Conservation (phyloP, 192 early-diverging fungal species). For the Rhizoclosmatium sp. region DNA sequence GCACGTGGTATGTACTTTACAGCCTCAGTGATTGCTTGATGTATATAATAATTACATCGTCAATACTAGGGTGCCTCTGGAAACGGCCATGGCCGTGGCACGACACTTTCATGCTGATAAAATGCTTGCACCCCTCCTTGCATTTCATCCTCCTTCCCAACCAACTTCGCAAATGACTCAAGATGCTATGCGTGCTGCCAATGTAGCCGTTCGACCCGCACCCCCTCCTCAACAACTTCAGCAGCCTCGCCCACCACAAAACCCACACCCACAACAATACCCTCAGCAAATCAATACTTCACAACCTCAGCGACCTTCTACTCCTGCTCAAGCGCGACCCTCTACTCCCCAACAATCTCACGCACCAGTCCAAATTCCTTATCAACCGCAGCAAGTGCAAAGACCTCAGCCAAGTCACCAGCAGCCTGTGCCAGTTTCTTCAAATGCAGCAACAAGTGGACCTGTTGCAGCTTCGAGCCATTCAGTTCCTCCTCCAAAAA, state of each 20-base stretch:
- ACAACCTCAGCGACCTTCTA: not conserved
- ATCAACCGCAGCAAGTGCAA: too few relatives aligned
- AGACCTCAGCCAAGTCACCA: too few relatives aligned
- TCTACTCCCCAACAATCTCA: not conserved
- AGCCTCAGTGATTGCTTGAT: not conserved
- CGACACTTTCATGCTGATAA: constrained; percentile 79
- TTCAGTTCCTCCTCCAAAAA: not conserved
- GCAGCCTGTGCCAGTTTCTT: not conserved
- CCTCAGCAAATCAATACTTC: not conserved
- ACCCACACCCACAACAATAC: not conserved
- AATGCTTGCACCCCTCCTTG: constrained; percentile 79
- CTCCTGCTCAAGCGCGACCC: not conserved
- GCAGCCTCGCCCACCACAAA: constrained; percentile 63
- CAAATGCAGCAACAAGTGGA: not conserved
- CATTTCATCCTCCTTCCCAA: constrained; percentile 74
- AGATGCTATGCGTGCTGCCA: too few relatives aligned
- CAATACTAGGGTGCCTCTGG: constrained; percentile 81
- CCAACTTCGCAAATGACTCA: constrained; percentile 38
- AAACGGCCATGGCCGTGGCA: constrained; percentile 82
- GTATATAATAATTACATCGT: constrained; percentile 42
- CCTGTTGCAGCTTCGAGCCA: not conserved
- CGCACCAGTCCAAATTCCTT: too few relatives aligned
- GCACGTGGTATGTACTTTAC: constrained; percentile 67
- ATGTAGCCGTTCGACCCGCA: too few relatives aligned
- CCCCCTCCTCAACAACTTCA: constrained; percentile 27